Conservation (phyloP, 2,329 filamentous ascomycete species). For the Chaetomiaceae sp. region DNA sequence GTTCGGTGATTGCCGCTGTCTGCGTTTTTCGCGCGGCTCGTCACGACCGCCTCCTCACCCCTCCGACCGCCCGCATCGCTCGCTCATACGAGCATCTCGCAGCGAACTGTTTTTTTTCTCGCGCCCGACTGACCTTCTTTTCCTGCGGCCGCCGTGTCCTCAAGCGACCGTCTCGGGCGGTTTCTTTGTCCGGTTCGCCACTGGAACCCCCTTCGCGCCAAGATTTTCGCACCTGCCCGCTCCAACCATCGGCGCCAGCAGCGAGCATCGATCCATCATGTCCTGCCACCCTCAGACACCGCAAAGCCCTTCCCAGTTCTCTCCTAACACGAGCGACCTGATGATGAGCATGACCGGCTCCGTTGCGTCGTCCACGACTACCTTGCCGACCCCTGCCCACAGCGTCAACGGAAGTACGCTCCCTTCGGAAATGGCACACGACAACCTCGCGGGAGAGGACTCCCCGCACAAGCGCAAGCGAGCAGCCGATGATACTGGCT, state of each 20-base stretch:
- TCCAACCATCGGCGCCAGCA: slow-evolving; percentile 25
- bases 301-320: slow-evolving; percentile 61
- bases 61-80: slow-evolving; percentile 16
- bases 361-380: slow-evolving; percentile 46
- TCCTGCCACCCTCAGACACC: slow-evolving; percentile 64
- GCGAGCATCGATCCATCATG: slow-evolving; percentile 42
- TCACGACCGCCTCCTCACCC: slow-evolving; percentile 21
- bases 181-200: slow-evolving; percentile 24
- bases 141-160: background rate
- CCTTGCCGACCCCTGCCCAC: slow-evolving; percentile 58
- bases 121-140: slow-evolving; percentile 2
- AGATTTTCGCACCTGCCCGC: slow-evolving; percentile 26
- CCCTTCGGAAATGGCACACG: slow-evolving; percentile 39
- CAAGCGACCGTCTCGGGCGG: background rate
- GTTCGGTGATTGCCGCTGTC: slow-evolving; percentile 23
- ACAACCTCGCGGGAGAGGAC: slow-evolving; percentile 44
- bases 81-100: background rate
- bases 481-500: slow-evolving; percentile 49
- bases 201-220: slow-evolving; percentile 18
- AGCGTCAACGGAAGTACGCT: slow-evolving; percentile 55
- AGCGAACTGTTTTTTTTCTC: background rate
- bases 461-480: slow-evolving; percentile 60
- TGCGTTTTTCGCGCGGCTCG: slow-evolving; percentile 26
- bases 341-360: slow-evolving; percentile 48
- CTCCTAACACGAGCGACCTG: slow-evolving; percentile 50